Base-by-base conservation (phyloP, 2,329 filamentous ascomycete species). In the Aspergillus floridensis region DNA sequence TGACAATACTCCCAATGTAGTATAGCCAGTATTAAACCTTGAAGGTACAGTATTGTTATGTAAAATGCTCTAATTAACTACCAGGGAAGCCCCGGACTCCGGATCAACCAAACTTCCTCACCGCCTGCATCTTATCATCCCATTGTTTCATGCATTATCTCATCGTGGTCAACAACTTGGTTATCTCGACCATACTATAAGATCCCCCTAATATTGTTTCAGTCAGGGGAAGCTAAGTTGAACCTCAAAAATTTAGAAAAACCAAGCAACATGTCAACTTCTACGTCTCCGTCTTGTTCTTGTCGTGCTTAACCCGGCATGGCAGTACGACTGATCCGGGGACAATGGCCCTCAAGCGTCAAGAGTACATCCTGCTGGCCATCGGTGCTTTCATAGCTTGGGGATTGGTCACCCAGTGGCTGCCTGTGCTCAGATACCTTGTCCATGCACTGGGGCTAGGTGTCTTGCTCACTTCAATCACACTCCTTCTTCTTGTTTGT, bases 371-470 rank as follows among this genome's bases (percentile, higher is more conserved):
- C 57, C 62, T 80, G 59, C 76, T 79, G 56, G 71, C 74, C 62
- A 66, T 75, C 57, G 73, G 69, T 61, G 74, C 70, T 31, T 80
- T 96, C 77, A 81, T 97, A 74, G 88, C 91, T 73, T 98, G 93
- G 93, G 90, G 91, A 63, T 88, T 93, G 74, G 84, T 89, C 61
- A 88, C 91, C 66, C 88, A 90, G 79, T 96, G 90, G 88, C 81
- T 92, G 69, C 92, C 93, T 31, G 80, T 87, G 60, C 81, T 98
- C 66, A 91, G 92, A 74, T 96, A 90, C 84, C 82, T 91, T 47
- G 91, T 90, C 69, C 90, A 96, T 76, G 91, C 93, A 68, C 92
- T 98, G 74, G 79, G 89, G 65, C 77, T 84, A 65, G 93, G 95
- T 65, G 79, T 83, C 64, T 67, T 88, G 63, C 70, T 80, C 24